Conservation (phyloP, 2,329 filamentous ascomycete species). For the Akanthomyces uredinophilus region DNA sequence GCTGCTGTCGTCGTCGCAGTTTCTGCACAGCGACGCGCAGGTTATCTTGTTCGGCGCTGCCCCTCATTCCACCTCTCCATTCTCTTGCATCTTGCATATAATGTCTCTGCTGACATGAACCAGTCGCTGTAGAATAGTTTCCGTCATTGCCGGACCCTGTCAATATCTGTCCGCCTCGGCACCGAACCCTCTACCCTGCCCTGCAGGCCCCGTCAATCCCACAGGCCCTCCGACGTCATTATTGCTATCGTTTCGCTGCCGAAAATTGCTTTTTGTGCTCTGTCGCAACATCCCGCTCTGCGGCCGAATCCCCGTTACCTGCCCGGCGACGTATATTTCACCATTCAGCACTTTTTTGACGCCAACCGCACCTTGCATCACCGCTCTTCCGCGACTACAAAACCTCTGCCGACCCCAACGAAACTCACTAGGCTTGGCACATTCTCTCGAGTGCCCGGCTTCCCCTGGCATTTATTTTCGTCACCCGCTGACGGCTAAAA, state of each 20-base stretch:
- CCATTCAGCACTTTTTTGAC: neutral
- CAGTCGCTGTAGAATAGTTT: slow-evolving; percentile 1
- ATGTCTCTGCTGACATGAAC: slow-evolving; percentile 13
- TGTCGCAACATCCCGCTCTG: slow-evolving; percentile 5
- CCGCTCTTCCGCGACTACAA: slow-evolving; percentile 1
- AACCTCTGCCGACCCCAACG: neutral
- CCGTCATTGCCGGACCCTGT: slow-evolving; percentile 12
- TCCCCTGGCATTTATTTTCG: slow-evolving; percentile 13
- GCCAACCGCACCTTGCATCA: slow-evolving; percentile 2
- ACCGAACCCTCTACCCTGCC: slow-evolving; percentile 11
- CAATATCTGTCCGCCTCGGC: slow-evolving; percentile 8
- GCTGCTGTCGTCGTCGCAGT: neutral
- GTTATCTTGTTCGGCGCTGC: neutral
- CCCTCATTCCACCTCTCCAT: neutral
- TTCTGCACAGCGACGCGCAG: neutral
- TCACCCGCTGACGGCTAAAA: slow-evolving; percentile 22
- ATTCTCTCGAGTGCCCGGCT: slow-evolving; percentile 16
- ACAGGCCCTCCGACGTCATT: slow-evolving; percentile 11
- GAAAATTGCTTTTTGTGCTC: slow-evolving; percentile 5
- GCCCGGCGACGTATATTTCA: slow-evolving; percentile 4
- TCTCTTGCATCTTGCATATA: slow-evolving; percentile 6
- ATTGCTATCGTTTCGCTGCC: slow-evolving; percentile 9
- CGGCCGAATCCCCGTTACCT: neutral
- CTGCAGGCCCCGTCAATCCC: slow-evolving; percentile 5
- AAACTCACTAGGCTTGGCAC: slow-evolving; percentile 5